These are phyloP conservation scores for Plectosphaerella sp. DNA, from an alignment of 2,329 filamentous ascomycete species.

Conservation along the genomic window DNA sequence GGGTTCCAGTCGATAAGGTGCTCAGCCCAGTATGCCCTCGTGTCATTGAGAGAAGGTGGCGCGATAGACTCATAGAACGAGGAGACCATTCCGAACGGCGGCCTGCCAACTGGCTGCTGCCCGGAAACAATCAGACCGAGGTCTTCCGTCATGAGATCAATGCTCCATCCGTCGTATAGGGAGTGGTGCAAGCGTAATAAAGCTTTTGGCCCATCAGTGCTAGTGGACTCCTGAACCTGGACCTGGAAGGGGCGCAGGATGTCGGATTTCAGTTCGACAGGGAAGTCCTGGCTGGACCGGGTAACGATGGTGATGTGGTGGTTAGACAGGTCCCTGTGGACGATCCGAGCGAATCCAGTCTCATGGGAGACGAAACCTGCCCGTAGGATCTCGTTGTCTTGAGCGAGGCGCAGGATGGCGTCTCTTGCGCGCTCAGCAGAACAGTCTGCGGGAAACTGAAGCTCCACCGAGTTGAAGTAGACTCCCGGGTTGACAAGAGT, in stretches of 20 bases:
- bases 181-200: conserved; percentile 72
- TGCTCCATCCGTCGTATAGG: conserved; percentile 90
- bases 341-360: conserved; percentile 54
- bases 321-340: conserved; percentile 51
- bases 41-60: conserved; percentile 26
- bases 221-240: conserved; percentile 37
- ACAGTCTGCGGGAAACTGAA: conserved; percentile 45
- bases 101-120: conserved; percentile 29
- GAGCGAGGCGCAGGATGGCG: conserved; percentile 45
- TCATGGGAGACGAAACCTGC: conserved; percentile 64
- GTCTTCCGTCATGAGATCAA: conserved; percentile 69
- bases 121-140: conserved; percentile 46
- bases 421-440: conserved; percentile 33
- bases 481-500: conserved; percentile 53
- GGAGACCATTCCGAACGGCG: conserved; percentile 59
- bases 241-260: conserved; percentile 57
- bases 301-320: conserved; percentile 37
- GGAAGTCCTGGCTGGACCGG: conserved; percentile 28
- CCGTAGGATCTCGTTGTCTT: conserved; percentile 62
- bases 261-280: conserved; percentile 30
- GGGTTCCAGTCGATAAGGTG: conserved; percentile 55
- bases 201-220: conserved; percentile 20
- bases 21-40: conserved; percentile 65
- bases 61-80: conserved; percentile 35
- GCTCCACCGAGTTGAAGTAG: conserved; percentile 76